Evolutionary conservation across 169 alveolate species (phyloP).

Genomic region (Eimeria tenella): DNA sequence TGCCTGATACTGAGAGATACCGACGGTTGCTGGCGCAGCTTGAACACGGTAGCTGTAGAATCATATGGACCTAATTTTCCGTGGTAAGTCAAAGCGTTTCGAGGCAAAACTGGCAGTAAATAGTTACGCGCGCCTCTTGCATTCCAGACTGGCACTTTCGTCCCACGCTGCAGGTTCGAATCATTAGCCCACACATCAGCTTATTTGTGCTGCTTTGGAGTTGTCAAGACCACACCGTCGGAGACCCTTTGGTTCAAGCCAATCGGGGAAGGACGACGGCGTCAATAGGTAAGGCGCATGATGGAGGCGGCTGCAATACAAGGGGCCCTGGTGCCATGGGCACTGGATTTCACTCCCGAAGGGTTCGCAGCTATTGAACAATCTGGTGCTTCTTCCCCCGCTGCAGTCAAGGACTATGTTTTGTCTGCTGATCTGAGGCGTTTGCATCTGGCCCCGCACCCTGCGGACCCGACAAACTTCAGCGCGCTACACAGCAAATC

Average conservation of each 20-base stretch:
- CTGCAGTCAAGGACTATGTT: constrained; percentile 41
- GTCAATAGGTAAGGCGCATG: background rate
- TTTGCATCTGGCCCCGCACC: constrained; percentile 70
- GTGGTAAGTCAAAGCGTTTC: too few species aligned
- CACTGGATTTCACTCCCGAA: constrained; percentile 35
- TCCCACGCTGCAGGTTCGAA: background rate
- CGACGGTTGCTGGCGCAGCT: background rate
- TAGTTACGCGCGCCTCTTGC: too few species aligned
- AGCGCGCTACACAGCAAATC: constrained; percentile 50
- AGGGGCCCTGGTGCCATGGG: constrained; percentile 57
- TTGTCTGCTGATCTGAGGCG: constrained; percentile 74
- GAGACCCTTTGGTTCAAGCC: background rate
- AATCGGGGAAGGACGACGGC: constrained; percentile 31
- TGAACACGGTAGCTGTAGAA: background rate
- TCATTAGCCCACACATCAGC: background rate
- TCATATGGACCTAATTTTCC: too few species aligned
- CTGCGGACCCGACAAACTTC: constrained; percentile 46
- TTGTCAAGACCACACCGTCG: background rate
- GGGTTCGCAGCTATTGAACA: constrained; percentile 57
- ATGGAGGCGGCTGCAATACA: constrained; percentile 30
- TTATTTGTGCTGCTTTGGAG: background rate
- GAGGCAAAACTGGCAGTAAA: too few species aligned
- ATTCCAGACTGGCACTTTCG: too few species aligned
- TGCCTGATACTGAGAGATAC: background rate
- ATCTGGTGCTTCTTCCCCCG: constrained; percentile 32